phyloP scores from a whole-genome alignment of 2,329 filamentous ascomycete genomes.

The Fusarium fujikuroi region DNA sequence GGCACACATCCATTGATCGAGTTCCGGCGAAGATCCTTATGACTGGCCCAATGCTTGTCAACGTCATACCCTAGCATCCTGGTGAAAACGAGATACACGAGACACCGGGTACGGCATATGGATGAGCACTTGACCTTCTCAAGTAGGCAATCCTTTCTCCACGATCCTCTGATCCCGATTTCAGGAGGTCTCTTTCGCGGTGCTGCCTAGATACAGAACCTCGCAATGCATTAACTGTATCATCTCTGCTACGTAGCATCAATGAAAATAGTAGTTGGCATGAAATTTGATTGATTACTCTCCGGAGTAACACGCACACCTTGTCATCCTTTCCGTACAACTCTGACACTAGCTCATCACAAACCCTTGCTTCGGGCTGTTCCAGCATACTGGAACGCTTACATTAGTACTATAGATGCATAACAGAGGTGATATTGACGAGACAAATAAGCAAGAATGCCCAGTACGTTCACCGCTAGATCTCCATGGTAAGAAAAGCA shows the following conservation, averaged over 20 bases:
- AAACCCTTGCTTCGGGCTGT: constrained; percentile 24
- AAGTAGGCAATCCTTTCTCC: constrained; percentile 15
- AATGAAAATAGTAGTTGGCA: background rate
- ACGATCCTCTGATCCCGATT: constrained; percentile 20
- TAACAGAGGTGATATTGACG: constrained; percentile 12
- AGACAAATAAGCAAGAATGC: constrained; percentile 20
- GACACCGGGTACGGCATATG: constrained; percentile 15
- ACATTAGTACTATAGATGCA: background rate
- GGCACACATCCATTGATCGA: constrained; percentile 7
- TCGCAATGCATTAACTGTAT: background rate
- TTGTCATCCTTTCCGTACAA: constrained; percentile 29
- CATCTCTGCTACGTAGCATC: background rate
- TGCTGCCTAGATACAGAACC: background rate
- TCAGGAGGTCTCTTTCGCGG: background rate
- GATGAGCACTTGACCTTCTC: constrained; percentile 17
- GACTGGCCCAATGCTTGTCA: constrained; percentile 3
- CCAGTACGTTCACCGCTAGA: background rate
- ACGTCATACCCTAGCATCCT: constrained; percentile 20
- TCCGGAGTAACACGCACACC: constrained; percentile 30
- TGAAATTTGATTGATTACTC: background rate
- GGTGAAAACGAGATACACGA: constrained; percentile 19
- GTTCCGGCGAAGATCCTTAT: constrained; percentile 17
- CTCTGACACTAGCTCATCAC: constrained; percentile 26
- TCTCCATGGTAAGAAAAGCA: background rate
- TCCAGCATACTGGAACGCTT: constrained; percentile 28